Percentiles rank a stretch among this genome's conserved stretches.
Evolutionary conservation across 768 basidiomycete species (phyloP).

Genomic region (Leucosporidium yakuticum): DNA sequence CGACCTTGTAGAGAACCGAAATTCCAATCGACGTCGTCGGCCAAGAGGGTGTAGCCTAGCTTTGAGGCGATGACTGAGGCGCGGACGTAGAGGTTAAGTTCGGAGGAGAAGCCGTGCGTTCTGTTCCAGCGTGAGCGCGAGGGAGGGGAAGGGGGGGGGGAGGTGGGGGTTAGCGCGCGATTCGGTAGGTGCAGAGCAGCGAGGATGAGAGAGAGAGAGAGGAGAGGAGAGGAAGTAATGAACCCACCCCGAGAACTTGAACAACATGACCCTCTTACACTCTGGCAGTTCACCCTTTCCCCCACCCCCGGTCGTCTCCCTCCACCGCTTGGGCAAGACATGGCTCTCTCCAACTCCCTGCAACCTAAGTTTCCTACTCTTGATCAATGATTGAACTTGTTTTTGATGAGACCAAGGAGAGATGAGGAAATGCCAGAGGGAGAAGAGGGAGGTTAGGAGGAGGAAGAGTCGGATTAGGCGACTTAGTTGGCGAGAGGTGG

Average conservation of each 20-base stretch:
- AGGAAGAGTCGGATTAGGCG: too few species aligned
- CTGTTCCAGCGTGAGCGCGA: not conserved
- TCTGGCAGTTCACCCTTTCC: constrained; percentile 19
- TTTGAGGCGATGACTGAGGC: constrained; percentile 24
- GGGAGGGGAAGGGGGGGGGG: not conserved
- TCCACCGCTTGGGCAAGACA: constrained; percentile 26
- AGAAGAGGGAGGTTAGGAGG: too few species aligned
- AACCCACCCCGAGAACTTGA: constrained; percentile 18
- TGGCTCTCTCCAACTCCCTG: constrained; percentile 13
- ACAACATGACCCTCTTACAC: constrained; percentile 30
- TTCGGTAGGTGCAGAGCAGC: not conserved
- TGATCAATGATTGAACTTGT: too few species aligned
- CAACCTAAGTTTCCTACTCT: not conserved
- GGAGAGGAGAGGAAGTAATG: too few species aligned
- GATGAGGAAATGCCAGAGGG: too few species aligned
- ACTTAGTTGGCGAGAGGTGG: too few species aligned
- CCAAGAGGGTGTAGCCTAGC: constrained; percentile 32
- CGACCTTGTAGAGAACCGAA: constrained; percentile 14
- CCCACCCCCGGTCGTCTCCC: constrained; percentile 8
- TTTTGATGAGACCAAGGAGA: too few species aligned
- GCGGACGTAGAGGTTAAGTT: constrained; percentile 26
- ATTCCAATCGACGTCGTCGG: constrained; percentile 29
- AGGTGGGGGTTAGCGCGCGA: not conserved
- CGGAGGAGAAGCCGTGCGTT: constrained; percentile 21
- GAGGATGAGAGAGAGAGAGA: too few species aligned